Evolutionary conservation across 2,329 filamentous ascomycete species (phyloP), one percentile per base, ranked within the genome.

Genomic region (Neocatenulostroma microsporum): DNA sequence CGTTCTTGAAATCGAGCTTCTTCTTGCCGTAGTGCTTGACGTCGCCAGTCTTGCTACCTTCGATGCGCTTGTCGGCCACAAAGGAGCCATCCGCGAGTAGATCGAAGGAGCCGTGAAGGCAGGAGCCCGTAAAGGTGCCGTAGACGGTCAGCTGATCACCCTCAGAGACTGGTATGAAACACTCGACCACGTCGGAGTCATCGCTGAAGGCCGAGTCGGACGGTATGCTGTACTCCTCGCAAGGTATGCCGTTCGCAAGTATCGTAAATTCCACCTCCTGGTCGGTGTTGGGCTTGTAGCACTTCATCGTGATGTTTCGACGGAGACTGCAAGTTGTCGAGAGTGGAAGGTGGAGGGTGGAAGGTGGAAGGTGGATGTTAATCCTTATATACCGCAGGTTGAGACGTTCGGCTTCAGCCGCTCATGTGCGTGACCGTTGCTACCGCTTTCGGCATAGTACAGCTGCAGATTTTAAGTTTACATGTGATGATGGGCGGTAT

Each of bases 61-160:
- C 37, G 37, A 54, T 45, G 21, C 47, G 27, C 12, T 41, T 36
- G 23, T 48, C 33, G 3, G 25, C 27, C 24, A 51, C 54, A 51
- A 39, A 57, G 33, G 33, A 62, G 29, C 62, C 64, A 30, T 68
- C 64, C 0, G 62, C 47, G 0, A 60, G 17, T 10, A 61, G 47
- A 36, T 68, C 64, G 21, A 59, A 49, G 6, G 50, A 47, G 2
- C 57, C 46, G 3, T 39, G 23, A 5, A 56, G 34, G 6, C 57
- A 54, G 39, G 49, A 56, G 30, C 63, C 63, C 1, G 33, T 30
- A 37, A 64, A 61, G 1, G 36, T 45, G 10, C 54, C 51, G 1
- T 40, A 36, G n/a, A 66, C 36, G 8, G 46, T 55, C 25, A 65
- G 37, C 14, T 50, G 44, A 5, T 62, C 42, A 14, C 50, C 56